Evolutionary conservation across 371 early-diverging fungal species (phyloP).

Genomic region (Parasitella parasitica): DNA sequence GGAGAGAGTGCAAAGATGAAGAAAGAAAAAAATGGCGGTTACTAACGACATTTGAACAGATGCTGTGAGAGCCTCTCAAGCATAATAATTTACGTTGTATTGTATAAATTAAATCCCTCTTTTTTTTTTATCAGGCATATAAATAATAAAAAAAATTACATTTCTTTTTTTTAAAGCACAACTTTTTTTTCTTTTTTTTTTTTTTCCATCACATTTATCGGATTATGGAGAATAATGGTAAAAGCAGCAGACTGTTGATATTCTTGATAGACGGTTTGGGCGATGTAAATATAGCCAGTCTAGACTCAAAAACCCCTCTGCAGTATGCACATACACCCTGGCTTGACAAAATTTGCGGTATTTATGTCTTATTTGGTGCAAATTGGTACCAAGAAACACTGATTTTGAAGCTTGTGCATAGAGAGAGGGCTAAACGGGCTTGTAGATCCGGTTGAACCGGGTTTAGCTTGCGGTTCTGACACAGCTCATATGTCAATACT

Average conservation of each 20-base stretch:
- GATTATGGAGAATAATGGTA: not conserved
- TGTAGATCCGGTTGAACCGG: conserved; percentile 57
- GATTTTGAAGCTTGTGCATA: conserved; percentile 1
- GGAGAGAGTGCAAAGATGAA: too few relatives aligned
- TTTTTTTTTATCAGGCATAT: too few relatives aligned
- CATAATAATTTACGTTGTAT: not conserved
- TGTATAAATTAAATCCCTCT: not conserved
- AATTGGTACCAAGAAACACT: not conserved
- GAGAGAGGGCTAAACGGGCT: conserved; percentile 46
- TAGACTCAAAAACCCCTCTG: conserved; percentile 40
- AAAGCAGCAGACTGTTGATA: conserved; percentile 33
- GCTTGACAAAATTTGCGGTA: conserved; percentile 32
- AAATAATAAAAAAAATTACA: not conserved
- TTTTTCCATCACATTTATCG: not conserved
- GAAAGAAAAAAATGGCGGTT: too few relatives aligned
- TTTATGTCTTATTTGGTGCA: conserved; percentile 27
- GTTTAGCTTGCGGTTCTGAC: conserved; percentile 58
- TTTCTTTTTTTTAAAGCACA: not conserved
- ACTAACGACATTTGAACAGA: not conserved
- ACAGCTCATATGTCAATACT: conserved; percentile 48
- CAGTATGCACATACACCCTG: conserved; percentile 41
- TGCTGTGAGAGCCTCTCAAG: not conserved
- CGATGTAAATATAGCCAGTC: conserved; percentile 39
- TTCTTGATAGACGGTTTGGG: conserved; percentile 55
- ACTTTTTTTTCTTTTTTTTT: not conserved